These are phyloP conservation scores for Tetrapisispora arboricola DNA, from an alignment of 805 yeast genomes.

Conservation along the genomic window DNA sequence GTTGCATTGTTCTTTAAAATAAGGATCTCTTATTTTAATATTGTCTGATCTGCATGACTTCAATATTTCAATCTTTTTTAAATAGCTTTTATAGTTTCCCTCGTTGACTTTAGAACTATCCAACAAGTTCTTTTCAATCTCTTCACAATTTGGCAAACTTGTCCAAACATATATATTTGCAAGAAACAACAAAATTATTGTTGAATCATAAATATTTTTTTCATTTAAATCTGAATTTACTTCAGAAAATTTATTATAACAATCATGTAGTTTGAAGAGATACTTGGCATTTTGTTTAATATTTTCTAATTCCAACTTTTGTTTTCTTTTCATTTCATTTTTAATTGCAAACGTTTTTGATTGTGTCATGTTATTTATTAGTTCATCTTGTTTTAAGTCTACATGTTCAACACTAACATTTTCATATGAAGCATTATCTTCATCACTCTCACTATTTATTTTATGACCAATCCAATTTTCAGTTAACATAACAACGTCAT, in stretches of 20 bases:
- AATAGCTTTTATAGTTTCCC: slow-evolving; percentile 3
- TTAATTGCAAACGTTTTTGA: slow-evolving; percentile 22
- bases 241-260: slow-evolving; percentile 6
- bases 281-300: slow-evolving; percentile 16
- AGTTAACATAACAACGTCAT: slow-evolving; percentile 12
- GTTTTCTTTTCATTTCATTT: slow-evolving; percentile 14
- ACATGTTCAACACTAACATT: slow-evolving; percentile 5
- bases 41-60: slow-evolving; percentile 1
- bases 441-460: slow-evolving; percentile 15
- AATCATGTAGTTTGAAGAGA: slow-evolving; percentile 10
- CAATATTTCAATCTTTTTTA: not conserved
- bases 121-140: slow-evolving; percentile 9
- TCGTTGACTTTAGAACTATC: slow-evolving; percentile 6
- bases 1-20: slow-evolving; percentile 24
- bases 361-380: slow-evolving; percentile 16
- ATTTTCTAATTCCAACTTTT: slow-evolving; percentile 15
- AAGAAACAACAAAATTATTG: slow-evolving; percentile 13
- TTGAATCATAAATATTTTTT: not conserved
- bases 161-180: slow-evolving; percentile 21
- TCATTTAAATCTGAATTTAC: not conserved
- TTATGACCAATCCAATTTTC: slow-evolving; percentile 13
- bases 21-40: slow-evolving; percentile 11
- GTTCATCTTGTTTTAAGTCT: slow-evolving; percentile 4
- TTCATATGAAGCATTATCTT: slow-evolving; percentile 9
- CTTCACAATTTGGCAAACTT: slow-evolving; percentile 17